Evolutionary conservation across 192 early-diverging fungal species (phyloP).

Genomic region (Radiomyces spectabilis): DNA sequence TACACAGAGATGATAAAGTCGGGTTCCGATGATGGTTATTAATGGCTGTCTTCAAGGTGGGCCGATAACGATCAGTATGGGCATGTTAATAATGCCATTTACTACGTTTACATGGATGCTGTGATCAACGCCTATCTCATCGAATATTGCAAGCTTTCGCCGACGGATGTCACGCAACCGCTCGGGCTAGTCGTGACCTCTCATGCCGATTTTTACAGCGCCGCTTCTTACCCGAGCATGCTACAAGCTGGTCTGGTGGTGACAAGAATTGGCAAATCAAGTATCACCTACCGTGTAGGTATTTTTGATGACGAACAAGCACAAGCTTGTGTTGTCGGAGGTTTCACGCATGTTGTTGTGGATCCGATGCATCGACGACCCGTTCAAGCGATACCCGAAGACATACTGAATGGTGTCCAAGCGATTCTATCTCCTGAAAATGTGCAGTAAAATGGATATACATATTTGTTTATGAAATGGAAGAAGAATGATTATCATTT

Average conservation of each 20-base stretch:
- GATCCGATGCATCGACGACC: constrained; percentile 31
- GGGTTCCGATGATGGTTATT: neutral
- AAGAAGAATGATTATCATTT: too few species aligned
- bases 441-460: too few species aligned
- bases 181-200: constrained; percentile 40
- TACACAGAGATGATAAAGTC: neutral
- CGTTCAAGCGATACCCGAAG: constrained; percentile 12
- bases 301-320: constrained; percentile 38
- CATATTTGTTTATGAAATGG: too few species aligned
- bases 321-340: constrained; percentile 29
- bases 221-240: constrained; percentile 39
- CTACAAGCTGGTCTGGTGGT: constrained; percentile 42
- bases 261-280: constrained; percentile 37
- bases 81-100: constrained; percentile 53
- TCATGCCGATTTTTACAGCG: constrained; percentile 30
- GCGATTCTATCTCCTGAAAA: too few species aligned
- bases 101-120: constrained; percentile 51
- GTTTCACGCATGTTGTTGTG: constrained; percentile 46
- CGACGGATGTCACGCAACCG: constrained; percentile 16
- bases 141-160: constrained; percentile 32
- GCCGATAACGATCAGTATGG: constrained; percentile 55
- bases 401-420: constrained; percentile 7
- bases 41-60: constrained; percentile 24
- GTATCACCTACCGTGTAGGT: constrained; percentile 44
- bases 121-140: constrained; percentile 49